Percentiles rank a stretch among this genome's conserved stretches.
Conservation (phyloP, 768 basidiomycete genomes). For the Leccinum obscurum region DNA sequence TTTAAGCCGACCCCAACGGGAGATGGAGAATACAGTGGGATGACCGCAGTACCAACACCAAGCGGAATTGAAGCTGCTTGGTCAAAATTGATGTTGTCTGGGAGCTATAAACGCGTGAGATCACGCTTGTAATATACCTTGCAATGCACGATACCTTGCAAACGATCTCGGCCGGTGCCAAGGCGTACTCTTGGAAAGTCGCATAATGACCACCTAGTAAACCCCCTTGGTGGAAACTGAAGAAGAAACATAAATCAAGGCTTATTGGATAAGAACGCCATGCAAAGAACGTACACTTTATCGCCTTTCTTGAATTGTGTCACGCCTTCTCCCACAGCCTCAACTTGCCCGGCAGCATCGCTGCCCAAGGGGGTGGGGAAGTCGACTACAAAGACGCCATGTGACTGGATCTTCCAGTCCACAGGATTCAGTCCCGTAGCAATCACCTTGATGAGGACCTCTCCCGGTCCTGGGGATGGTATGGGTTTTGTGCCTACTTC, state of each 20-base stretch:
- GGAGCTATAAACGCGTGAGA: conserved; percentile 35
- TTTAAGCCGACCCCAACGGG: conserved; percentile 31
- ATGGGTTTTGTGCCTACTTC: conserved; percentile 9
- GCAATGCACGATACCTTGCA: conserved; percentile 8
- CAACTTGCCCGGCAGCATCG: conserved; percentile 42
- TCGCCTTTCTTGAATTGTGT: conserved; percentile 38
- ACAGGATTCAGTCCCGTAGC: conserved; percentile 46
- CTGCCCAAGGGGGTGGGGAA: conserved; percentile 40
- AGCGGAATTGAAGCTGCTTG: conserved; percentile 40
- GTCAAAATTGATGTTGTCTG: conserved; percentile 37
- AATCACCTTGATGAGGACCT: conserved; percentile 44
- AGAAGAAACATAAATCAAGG: not conserved
- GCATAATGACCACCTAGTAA: conserved; percentile 4
- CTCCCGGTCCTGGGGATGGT: conserved; percentile 39
- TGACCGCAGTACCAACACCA: conserved; percentile 31
- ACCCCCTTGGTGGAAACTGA: conserved; percentile 21
- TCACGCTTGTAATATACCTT: not conserved
- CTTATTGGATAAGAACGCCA: not conserved
- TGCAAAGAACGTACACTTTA: conserved; percentile 13
- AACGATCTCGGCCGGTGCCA: conserved; percentile 24
- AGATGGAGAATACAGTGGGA: conserved; percentile 33
- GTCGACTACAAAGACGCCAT: not conserved
- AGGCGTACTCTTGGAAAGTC: conserved; percentile 31
- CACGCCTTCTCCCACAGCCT: conserved; percentile 41
- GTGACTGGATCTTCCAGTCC: conserved; percentile 35